Evolutionary conservation across 352 stramenopile species (phyloP).

Genomic region (Globisporangium recalcitrans): DNA sequence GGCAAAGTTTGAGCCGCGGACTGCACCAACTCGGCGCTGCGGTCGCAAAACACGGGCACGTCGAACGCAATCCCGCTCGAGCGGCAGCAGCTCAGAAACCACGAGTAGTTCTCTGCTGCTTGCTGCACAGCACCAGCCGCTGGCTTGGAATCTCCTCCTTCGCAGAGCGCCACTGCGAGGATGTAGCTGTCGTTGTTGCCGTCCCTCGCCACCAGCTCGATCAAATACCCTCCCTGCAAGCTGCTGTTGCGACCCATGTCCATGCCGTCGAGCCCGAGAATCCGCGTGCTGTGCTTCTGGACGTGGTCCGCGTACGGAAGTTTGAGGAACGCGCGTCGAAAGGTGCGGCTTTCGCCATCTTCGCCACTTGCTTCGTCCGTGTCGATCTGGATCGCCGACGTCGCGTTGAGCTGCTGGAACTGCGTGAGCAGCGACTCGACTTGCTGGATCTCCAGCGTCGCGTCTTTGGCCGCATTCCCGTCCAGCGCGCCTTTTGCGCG

Average conservation of each 20-base stretch:
- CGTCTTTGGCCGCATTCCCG: no score
- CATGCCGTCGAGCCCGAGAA: slow-evolving; percentile 27
- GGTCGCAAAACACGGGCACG: slow-evolving; percentile 34
- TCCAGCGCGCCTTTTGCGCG: slow-evolving; percentile 28
- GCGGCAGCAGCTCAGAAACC: slow-evolving; percentile 36
- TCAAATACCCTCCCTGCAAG: slow-evolving; percentile 22
- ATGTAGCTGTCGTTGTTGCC: slow-evolving; percentile 34
- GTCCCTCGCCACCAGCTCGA: slow-evolving; percentile 35
- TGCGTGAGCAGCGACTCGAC: slow-evolving; percentile 40
- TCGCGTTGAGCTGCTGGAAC: slow-evolving; percentile 38
- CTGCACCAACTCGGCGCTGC: slow-evolving; percentile 20
- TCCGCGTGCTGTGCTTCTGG: slow-evolving; percentile 19
- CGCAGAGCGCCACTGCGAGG: slow-evolving; percentile 34
- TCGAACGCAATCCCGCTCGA: slow-evolving; percentile 26
- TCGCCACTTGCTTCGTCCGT: slow-evolving; percentile 11
- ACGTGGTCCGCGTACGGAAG: slow-evolving; percentile 31
- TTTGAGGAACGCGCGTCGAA: slow-evolving; percentile 40
- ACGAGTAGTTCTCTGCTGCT: slow-evolving; percentile 17
- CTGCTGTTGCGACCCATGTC: slow-evolving; percentile 34
- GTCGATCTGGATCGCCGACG: slow-evolving; percentile 19
- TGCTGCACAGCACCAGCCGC: no score
- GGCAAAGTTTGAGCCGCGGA: no score
- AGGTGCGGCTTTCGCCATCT: slow-evolving; percentile 16
- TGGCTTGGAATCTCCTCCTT: slow-evolving; percentile 6
- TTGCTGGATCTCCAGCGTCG: slow-evolving; percentile 31